Evolutionary conservation across 2,329 filamentous ascomycete species (phyloP), one percentile per base, ranked within the genome.

Genomic region (Colletotrichum endophyticum): DNA sequence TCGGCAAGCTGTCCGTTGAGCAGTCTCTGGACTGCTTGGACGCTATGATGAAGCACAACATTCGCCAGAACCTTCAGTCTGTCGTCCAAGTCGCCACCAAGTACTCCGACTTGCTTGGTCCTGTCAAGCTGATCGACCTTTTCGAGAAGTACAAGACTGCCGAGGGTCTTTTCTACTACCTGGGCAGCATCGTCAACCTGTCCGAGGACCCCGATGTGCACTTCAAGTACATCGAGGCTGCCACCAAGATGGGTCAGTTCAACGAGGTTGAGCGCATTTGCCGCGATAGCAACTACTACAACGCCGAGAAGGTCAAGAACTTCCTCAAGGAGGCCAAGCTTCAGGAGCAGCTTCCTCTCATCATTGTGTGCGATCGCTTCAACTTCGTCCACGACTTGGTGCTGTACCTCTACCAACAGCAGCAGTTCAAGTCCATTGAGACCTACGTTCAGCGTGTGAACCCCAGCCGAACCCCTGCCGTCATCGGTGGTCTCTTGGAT

Each of bases 141-240:
- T 94, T 99, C 68, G 97, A 99, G 88, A 98, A 98, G 89, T 98
- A 99, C 88, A 96, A 97, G 86, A 99, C 97, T 44, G 94, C 95
- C 5, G 97, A 99, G 86, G 97, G 97, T 84, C 92, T 99, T 6
- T 99, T 97, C 91, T 98, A 98, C 89, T 99, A 98, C 87, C 92
- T 99, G 19, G 97, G 97, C 77, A 98, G 96, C 84, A 98, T 99
- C 80, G 96, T 99, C 86, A 99, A 99, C 84, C 89, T 99, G 64
- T 98, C 95, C 74, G 95, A 99, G 85, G 97, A 99, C 81, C 91
- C 94, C 27, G 97, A 99, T 83, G 97, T 99, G 34, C 95, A 97
- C 84, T 99, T 98, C 93, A 99, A 99, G 90, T 99, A 99, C 86
- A 98, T 99, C 76, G 96, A 99, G 87, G 96, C 97, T 72, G 97